Percentiles rank a stretch among this genome's conserved stretches.
Evolutionary conservation across 2,329 filamentous ascomycete species (phyloP).

Genomic region (Alternaria rosae): DNA sequence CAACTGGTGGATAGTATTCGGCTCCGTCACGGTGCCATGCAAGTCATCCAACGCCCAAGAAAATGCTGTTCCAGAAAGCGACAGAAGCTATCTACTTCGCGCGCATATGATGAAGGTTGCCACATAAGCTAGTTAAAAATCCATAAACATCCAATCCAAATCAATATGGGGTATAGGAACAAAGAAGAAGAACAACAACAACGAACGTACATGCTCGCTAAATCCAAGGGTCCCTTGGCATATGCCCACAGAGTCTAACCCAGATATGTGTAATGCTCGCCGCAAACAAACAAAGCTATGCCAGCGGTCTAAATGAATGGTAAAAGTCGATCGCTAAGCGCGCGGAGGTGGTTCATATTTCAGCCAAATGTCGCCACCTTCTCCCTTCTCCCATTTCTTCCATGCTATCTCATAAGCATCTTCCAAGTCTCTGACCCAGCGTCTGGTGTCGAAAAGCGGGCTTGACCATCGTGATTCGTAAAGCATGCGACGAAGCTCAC

Average conservation of each 20-base stretch:
- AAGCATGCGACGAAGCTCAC: slow-evolving; percentile 79
- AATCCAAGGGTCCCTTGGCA: slow-evolving; percentile 3
- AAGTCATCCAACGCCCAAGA: neutral
- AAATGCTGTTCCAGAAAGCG: neutral
- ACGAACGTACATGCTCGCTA: slow-evolving; percentile 5
- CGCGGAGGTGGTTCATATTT: slow-evolving; percentile 10
- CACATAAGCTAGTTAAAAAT: neutral
- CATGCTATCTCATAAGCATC: slow-evolving; percentile 88
- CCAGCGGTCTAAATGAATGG: slow-evolving; percentile 1
- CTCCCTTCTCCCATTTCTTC: slow-evolving; percentile 83
- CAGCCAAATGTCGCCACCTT: slow-evolving; percentile 93
- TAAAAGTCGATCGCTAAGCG: slow-evolving; percentile 2
- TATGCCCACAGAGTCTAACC: slow-evolving; percentile 8
- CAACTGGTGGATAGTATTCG: neutral
- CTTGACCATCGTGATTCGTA: slow-evolving; percentile 87
- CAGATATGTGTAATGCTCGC: neutral
- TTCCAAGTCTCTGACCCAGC: slow-evolving; percentile 92
- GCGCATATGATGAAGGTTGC: neutral
- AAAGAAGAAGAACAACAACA: slow-evolving; percentile 3
- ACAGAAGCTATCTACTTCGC: slow-evolving; percentile 1
- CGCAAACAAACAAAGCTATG: neutral
- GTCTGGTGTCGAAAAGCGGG: slow-evolving; percentile 85
- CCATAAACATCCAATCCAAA: slow-evolving; percentile 10
- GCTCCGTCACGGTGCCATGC: neutral
- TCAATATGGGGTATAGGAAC: slow-evolving; percentile 15